A percentile compares a stretch with the other conserved stretches of the same genome.
Evolutionary conservation across 75 land plant species (phyloP).

Genomic region (Pinus taeda): DNA sequence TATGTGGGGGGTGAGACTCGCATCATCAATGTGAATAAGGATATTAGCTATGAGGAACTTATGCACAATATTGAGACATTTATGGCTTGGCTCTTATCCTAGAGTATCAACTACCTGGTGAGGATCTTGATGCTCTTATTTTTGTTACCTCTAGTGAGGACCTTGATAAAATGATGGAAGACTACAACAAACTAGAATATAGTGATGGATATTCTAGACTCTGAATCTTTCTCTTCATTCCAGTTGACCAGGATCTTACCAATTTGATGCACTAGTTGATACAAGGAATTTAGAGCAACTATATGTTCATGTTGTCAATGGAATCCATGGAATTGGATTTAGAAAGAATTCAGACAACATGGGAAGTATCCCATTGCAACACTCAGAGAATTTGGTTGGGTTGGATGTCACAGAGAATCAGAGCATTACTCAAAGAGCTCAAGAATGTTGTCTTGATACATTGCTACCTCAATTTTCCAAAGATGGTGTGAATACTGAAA

Average conservation of each 20-base stretch:
- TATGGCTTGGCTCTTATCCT: conserved; percentile 56
- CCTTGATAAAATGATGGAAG: conserved; percentile 88
- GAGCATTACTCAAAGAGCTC: too few relatives aligned
- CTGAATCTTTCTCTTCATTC: conserved; percentile 66
- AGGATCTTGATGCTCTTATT: conserved; percentile 91
- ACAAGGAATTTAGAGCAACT: conserved; percentile 48
- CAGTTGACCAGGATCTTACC: conserved; percentile 39
- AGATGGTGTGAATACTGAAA: too few relatives aligned
- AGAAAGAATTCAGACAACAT: conserved; percentile 30
- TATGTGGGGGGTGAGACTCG: conserved; percentile 93
- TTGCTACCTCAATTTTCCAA: too few relatives aligned
- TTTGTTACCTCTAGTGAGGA: conserved; percentile 96
- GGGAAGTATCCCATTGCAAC: too few relatives aligned
- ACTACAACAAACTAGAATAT: conserved; percentile 59
- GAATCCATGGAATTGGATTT: conserved; percentile 39
- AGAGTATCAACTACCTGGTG: conserved; percentile 94
- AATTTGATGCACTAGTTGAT: conserved; percentile 31
- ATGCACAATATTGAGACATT: conserved; percentile 49
- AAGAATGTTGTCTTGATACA: too few relatives aligned
- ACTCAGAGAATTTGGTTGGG: too few relatives aligned
- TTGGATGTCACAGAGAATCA: too few relatives aligned
- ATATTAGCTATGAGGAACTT: conserved; percentile 60
- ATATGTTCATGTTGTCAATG: conserved; percentile 89
- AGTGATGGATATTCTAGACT: conserved; percentile 55
- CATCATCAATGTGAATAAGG: conserved; percentile 45